Evolutionary conservation across 2,329 filamentous ascomycete genomes (phyloP).

Genomic region (Sporothrix schenckii): DNA sequence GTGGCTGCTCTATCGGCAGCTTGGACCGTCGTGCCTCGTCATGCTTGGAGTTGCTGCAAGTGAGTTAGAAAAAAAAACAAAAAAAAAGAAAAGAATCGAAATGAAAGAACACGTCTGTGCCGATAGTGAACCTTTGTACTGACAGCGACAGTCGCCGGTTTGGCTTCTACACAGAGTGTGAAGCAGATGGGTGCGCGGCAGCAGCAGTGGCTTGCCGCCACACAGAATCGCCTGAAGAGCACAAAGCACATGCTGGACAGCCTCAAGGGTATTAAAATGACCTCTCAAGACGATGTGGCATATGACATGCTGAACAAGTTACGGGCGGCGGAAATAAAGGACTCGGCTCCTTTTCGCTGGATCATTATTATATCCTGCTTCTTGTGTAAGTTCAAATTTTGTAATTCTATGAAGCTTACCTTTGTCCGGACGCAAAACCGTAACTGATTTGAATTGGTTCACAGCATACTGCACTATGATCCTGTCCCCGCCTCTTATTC

Average conservation of each 20-base stretch:
- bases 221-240: conserved; percentile 17
- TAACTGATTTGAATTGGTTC: neutral
- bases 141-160: conserved; percentile 1
- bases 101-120: neutral
- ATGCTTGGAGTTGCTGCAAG: conserved; percentile 14
- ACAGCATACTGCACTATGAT: conserved; percentile 13
- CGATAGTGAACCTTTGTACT: neutral
- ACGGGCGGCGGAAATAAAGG: neutral
- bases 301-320: conserved; percentile 9
- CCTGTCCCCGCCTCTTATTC: neutral
- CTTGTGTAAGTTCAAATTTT: neutral
- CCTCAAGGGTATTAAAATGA: conserved; percentile 26
- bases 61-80: neutral
- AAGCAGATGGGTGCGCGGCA: conserved; percentile 19
- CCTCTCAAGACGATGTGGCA: conserved; percentile 8
- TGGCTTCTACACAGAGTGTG: conserved; percentile 6
- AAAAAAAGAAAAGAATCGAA: too few relatives aligned
- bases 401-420: neutral
- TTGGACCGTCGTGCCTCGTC: conserved; percentile 6
- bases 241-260: conserved; percentile 26
- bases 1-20: conserved; percentile 8
- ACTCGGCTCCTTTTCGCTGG: conserved; percentile 14
- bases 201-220: conserved; percentile 23
- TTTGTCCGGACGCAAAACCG: neutral
- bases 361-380: conserved; percentile 10